phyloP scores from a whole-genome alignment of 2,329 filamentous ascomycete genomes.

The Cercospora citrullina region DNA sequence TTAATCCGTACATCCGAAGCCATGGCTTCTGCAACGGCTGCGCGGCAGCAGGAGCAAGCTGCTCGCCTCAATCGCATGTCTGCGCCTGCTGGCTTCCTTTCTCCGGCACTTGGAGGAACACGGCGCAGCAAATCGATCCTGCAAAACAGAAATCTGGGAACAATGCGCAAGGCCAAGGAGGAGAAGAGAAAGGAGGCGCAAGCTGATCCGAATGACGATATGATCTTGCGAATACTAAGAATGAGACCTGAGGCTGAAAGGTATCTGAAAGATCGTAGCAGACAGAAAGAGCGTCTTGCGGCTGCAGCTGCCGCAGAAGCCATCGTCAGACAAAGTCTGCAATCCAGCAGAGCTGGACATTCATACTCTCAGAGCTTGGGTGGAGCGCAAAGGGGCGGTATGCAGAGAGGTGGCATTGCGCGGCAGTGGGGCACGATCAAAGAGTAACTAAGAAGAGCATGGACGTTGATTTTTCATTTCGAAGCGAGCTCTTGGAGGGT shows the following conservation, averaged over 20 bases:
- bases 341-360: constrained; percentile 43
- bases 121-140: constrained; percentile 66
- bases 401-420: constrained; percentile 17
- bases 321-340: constrained; percentile 90
- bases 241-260: constrained; percentile 89
- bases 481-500: neutral
- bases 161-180: constrained; percentile 93
- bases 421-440: constrained; percentile 28
- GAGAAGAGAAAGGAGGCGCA: constrained; percentile 95
- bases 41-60: constrained; percentile 64
- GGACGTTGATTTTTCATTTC: neutral
- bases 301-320: constrained; percentile 87
- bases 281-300: constrained; percentile 90
- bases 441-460: constrained; percentile 17
- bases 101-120: constrained; percentile 58
- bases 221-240: constrained; percentile 90
- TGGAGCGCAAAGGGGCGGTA: constrained; percentile 17
- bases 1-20: constrained; percentile 93
- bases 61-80: constrained; percentile 63
- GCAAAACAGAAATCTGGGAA: constrained; percentile 90
- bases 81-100: constrained; percentile 56
- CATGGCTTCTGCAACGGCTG: constrained; percentile 85
- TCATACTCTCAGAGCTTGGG: constrained; percentile 23
- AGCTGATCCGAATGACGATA: constrained; percentile 94
- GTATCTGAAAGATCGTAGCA: constrained; percentile 85